Percentiles rank a stretch among this genome's conserved stretches.
These are phyloP conservation scores for Agrocybe pediades DNA, from an alignment of 768 basidiomycete species.

Conservation along the genomic window DNA sequence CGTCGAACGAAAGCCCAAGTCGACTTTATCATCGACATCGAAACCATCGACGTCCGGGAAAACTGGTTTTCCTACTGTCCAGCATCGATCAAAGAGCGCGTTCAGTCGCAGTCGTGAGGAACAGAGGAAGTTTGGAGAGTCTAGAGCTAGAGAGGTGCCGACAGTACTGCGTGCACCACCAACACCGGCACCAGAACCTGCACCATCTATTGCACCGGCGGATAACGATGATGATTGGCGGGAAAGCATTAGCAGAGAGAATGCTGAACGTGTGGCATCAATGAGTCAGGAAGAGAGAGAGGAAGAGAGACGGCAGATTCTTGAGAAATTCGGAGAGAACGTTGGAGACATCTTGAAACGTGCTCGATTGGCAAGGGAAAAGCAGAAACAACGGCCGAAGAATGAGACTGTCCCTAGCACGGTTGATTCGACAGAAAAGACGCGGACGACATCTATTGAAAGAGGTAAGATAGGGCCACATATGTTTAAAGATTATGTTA, in stretches of 20 bases:
- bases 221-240: conserved; percentile 45
- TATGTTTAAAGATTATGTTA: too few relatives aligned
- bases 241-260: conserved; percentile 64
- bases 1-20: conserved; percentile 46
- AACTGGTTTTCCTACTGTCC: conserved; percentile 63
- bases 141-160: conserved; percentile 31
- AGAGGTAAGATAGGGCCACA: too few relatives aligned
- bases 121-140: conserved; percentile 20
- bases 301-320: conserved; percentile 61
- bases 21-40: conserved; percentile 26
- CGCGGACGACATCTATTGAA: too few relatives aligned
- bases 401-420: neutral
- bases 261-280: conserved; percentile 54
- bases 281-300: conserved; percentile 78
- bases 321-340: conserved; percentile 71
- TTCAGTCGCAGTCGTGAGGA: conserved; percentile 54
- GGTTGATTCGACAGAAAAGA: neutral
- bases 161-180: conserved; percentile 10
- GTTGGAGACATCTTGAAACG: conserved; percentile 63
- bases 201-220: neutral
- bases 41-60: conserved; percentile 28
- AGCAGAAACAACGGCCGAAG: conserved; percentile 7
- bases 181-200: neutral
- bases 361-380: conserved; percentile 50
- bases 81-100: conserved; percentile 67